These are phyloP conservation scores for Fusarium incarnatum DNA, from an alignment of 2,329 filamentous ascomycete species.

Conservation along the genomic window DNA sequence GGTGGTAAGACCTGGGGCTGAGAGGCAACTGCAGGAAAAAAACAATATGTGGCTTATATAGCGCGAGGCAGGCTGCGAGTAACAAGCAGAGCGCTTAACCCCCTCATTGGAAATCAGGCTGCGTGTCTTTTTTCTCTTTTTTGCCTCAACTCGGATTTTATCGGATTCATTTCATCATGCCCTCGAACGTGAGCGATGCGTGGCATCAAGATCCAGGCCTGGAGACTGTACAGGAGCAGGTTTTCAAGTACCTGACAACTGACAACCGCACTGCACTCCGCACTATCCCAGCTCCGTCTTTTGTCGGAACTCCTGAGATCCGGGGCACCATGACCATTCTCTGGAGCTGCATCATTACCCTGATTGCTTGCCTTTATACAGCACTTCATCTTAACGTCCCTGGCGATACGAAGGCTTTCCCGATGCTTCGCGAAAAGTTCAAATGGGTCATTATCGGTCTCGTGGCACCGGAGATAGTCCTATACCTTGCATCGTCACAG, in stretches of 20 bases:
- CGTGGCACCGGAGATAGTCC: background rate
- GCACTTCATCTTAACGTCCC: background rate
- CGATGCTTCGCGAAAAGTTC: background rate
- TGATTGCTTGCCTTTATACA: background rate
- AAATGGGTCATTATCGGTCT: background rate
- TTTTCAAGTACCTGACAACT: background rate
- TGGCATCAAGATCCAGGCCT: background rate
- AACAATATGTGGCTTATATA: too few relatives aligned
- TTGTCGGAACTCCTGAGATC: background rate
- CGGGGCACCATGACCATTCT: background rate
- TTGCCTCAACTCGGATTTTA: background rate
- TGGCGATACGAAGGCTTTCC: background rate
- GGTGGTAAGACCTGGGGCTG: background rate
- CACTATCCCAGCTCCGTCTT: background rate
- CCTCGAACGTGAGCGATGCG: background rate
- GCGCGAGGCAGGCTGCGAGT: background rate
- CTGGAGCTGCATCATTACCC: background rate
- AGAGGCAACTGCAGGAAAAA: too few relatives aligned
- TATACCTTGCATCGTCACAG: background rate
- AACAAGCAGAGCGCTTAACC: background rate
- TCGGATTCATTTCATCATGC: background rate
- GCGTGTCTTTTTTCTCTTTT: background rate
- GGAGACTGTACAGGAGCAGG: background rate
- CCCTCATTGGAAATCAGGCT: background rate
- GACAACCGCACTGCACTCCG: background rate